Evolutionary conservation across 1,284 basidiomycete species (phyloP), one percentile per base, ranked within the genome.

Genomic region (Ustilago xerochloae): DNA sequence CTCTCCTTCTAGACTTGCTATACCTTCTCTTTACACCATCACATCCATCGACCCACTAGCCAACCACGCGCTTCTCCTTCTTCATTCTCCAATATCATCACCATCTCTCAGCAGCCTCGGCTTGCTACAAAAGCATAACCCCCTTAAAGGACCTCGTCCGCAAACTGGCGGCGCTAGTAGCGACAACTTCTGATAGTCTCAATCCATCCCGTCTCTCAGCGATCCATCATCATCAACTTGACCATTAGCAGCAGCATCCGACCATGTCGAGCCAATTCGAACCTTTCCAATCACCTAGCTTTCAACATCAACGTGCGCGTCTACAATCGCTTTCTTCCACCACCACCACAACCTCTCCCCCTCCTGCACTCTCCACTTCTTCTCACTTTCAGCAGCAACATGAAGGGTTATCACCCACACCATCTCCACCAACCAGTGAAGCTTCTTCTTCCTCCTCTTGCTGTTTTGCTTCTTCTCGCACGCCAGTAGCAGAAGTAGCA

Each of bases 381-480:
- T 20, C 43, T n/a, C n/a, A n/a, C n/a, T n/a, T n/a, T n/a, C 41
- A 15, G 1, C 41, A 30, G 20, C 32, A 41, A 6, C 24, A 29
- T 29, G 36, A 16, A 15, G 29, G 45, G 18, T 9, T 33, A 13
- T 59, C 60, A 2, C 22, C n/a, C 13, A 51, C 56, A 3, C 66
- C 66, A 3, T 68, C 60, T 22, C 66, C 66, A 48, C 66, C 66
- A 4, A n/a, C 28, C n/a, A 68, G 55, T 36, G 60, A 54, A 41
- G 39, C 56, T 2, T 48, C 47, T 22, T 50, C 51, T 7, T 24
- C 33, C 4, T 48, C 9, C 18, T 35, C 8, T 10, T 26, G 18
- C 18, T 20, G 7, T 6, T 24, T 12, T 12, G 13, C 33, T 6
- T 1, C 47, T 2, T 47, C 60, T 18, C 39, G 46, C 20, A 56